Evolutionary conservation across 139 green algal species (phyloP).

Genomic region (Chlamydomonas incerta): DNA sequence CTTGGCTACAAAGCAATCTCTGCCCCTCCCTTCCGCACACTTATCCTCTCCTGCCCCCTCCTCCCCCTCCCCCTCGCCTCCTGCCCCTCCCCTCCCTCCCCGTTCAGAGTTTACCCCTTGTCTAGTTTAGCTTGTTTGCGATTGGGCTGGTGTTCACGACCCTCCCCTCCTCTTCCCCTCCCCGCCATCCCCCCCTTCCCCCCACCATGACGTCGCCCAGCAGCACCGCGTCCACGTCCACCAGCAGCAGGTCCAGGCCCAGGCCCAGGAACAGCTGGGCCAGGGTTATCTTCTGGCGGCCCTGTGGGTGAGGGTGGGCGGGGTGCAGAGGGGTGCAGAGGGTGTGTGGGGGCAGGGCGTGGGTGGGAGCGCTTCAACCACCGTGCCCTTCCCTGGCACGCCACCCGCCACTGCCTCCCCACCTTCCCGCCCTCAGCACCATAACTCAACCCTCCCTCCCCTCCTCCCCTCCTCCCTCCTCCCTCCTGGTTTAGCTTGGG

Average conservation of each 20-base stretch:
- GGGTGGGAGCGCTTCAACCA: neutral
- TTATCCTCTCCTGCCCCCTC: too few species aligned
- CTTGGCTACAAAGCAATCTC: too few species aligned
- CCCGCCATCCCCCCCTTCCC: too few species aligned
- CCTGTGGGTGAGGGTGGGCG: constrained; percentile 4
- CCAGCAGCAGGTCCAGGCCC: constrained; percentile 59
- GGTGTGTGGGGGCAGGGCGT: neutral
- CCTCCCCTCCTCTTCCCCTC: too few species aligned
- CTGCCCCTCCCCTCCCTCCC: neutral
- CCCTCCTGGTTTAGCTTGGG: too few species aligned
- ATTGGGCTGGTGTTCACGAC: too few species aligned
- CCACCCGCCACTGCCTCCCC: too few species aligned
- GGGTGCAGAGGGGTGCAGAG: neutral
- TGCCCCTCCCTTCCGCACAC: too few species aligned
- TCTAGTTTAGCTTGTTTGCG: too few species aligned
- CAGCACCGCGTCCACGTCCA: constrained; percentile 59
- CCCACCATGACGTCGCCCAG: constrained; percentile 49
- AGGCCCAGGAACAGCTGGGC: constrained; percentile 55
- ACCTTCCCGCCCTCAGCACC: neutral
- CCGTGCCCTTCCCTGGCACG: too few species aligned
- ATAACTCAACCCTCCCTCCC: neutral
- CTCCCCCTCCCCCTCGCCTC: too few species aligned
- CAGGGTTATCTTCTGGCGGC: constrained; percentile 62
- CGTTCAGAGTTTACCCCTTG: too few species aligned
- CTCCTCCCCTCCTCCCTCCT: neutral